Percentiles rank a stretch among this genome's conserved stretches.
Evolutionary conservation across 257 asterid genomes (phyloP).

Genomic region (Thymus quinquecostatus): DNA sequence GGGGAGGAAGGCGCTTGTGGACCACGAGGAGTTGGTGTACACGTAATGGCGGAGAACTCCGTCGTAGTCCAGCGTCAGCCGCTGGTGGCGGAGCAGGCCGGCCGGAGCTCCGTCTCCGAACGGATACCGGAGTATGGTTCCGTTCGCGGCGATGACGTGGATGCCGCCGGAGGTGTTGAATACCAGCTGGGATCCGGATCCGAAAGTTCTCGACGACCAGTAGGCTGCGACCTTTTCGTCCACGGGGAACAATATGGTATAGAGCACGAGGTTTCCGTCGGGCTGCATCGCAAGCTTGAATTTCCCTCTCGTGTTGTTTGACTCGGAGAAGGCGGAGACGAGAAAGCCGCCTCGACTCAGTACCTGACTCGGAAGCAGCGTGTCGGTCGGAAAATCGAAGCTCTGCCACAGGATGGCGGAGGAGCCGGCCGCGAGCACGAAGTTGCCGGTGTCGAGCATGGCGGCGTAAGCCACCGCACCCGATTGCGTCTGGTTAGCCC

Average conservation of each 20-base stretch:
- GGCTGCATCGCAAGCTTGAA: conserved; percentile 27
- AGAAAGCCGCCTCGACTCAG: neutral
- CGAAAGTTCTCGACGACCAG: neutral
- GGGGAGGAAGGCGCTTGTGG: neutral
- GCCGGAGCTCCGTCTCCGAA: conserved; percentile 19
- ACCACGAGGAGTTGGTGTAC: conserved; percentile 23
- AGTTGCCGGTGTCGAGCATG: conserved; percentile 41
- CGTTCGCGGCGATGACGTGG: conserved; percentile 24
- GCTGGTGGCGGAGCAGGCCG: conserved; percentile 21
- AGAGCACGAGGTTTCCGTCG: conserved; percentile 37
- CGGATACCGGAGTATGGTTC: conserved; percentile 1
- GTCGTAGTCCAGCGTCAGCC: conserved; percentile 33
- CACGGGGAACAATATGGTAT: conserved; percentile 31
- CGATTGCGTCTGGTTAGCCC: neutral
- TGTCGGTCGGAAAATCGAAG: conserved; percentile 38
- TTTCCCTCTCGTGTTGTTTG: conserved; percentile 29
- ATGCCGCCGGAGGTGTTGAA: conserved; percentile 43
- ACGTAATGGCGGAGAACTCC: conserved; percentile 29
- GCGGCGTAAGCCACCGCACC: conserved; percentile 17
- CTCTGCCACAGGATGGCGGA: conserved; percentile 39
- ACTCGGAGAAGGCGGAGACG: conserved; percentile 28
- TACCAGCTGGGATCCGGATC: conserved; percentile 4
- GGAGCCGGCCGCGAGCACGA: conserved; percentile 27
- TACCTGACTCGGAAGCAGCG: conserved; percentile 33
- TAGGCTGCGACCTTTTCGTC: conserved; percentile 5